Percentiles rank a stretch among this genome's conserved stretches.
Evolutionary conservation across 225 moss, liverwort and hornwort genomes (phyloP).

Genomic region (Sphagnum contortum): DNA sequence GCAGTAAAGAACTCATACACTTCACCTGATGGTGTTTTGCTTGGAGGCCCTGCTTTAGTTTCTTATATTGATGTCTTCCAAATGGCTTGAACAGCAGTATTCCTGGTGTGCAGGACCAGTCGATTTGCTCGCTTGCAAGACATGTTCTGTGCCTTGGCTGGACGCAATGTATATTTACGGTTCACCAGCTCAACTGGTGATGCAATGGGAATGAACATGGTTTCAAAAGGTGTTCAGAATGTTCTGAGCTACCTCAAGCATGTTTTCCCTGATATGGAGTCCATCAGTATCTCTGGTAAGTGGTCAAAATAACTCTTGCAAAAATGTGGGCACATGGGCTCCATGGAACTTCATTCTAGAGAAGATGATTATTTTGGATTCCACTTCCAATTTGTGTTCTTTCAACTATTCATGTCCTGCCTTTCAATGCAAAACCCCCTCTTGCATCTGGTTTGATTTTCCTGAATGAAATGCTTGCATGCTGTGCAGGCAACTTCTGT

Average conservation of each 20-base stretch:
- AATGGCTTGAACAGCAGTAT: no score
- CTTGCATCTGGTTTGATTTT: no score
- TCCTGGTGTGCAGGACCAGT: not conserved
- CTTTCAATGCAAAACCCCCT: no score
- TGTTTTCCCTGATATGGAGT: conserved; percentile 50
- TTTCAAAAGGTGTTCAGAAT: conserved; percentile 57
- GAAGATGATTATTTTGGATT: no score
- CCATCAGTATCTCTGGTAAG: conserved; percentile 53
- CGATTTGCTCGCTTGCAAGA: conserved; percentile 46
- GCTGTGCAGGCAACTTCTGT: conserved; percentile 46
- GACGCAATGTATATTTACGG: conserved; percentile 31
- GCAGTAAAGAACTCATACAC: no score
- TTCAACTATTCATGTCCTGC: no score
- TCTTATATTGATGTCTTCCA: no score
- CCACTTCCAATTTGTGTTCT: no score
- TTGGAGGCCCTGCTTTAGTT: no score
- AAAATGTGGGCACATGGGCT: no score
- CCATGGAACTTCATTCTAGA: no score
- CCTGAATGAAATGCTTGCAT: not conserved
- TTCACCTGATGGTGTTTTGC: no score
- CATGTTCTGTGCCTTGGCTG: conserved; percentile 29
- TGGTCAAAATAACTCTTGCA: not conserved
- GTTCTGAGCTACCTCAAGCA: conserved; percentile 55
- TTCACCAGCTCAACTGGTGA: conserved; percentile 44
- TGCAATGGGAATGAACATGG: conserved; percentile 75